These are phyloP conservation scores for Phalaenopsis aphrodite DNA, from an alignment of 106 monocot species.

Conservation along the genomic window DNA sequence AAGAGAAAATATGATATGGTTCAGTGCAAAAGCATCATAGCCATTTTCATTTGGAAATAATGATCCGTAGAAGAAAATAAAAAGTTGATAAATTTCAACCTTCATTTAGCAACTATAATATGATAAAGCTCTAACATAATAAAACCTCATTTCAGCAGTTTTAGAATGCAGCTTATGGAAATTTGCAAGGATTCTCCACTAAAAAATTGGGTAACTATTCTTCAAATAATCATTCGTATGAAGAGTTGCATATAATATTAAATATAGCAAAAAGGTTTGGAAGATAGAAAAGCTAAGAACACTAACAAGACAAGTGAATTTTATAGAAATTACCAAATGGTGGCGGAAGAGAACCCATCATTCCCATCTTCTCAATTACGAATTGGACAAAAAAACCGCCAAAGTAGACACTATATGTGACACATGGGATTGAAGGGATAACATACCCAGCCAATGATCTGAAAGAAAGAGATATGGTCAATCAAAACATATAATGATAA, in stretches of 20 bases:
- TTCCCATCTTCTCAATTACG: constrained; percentile 95
- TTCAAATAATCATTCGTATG: background rate
- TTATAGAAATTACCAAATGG: constrained; percentile 66
- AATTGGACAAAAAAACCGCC: constrained; percentile 83
- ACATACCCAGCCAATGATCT: constrained; percentile 76
- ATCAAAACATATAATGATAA: background rate
- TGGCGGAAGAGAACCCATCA: constrained; percentile 94
- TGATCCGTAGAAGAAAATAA: background rate
- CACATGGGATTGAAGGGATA: constrained; percentile 55
- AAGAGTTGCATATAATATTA: background rate
- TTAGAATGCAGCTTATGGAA: background rate
- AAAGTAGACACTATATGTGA: constrained; percentile 71
- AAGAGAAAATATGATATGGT: background rate
- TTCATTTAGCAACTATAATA: background rate
- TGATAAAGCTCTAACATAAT: background rate
- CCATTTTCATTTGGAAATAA: background rate
- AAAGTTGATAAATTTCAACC: background rate
- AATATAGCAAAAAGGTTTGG: background rate
- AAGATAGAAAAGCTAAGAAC: background rate
- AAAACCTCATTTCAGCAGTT: background rate
- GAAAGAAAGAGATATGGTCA: constrained; percentile 6
- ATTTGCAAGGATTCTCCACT: background rate
- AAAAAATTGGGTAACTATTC: background rate
- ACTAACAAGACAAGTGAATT: background rate
- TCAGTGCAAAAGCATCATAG: background rate